These are phyloP conservation scores for Fomitopsis serialis DNA, from an alignment of 768 basidiomycete species.

Conservation along the genomic window DNA sequence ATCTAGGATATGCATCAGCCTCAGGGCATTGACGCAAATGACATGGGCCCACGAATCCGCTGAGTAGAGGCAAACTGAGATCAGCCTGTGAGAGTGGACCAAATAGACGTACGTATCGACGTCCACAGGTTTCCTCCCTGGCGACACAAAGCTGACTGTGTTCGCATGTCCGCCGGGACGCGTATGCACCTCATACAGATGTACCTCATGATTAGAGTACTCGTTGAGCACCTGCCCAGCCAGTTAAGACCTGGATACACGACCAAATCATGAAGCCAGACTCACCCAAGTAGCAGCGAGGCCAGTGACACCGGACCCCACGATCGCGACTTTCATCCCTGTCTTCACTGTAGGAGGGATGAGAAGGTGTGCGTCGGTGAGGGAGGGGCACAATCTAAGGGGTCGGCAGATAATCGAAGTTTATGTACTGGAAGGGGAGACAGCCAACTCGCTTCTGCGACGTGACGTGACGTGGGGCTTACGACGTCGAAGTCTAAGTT, in stretches of 20 bases:
- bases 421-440: too few relatives aligned
- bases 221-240: constrained; percentile 58
- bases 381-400: too few relatives aligned
- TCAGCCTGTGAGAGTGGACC: neutral
- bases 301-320: constrained; percentile 78
- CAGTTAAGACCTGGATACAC: neutral
- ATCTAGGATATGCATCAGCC: constrained; percentile 37
- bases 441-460: too few relatives aligned
- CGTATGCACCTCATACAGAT: constrained; percentile 64
- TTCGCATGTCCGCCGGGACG: constrained; percentile 76
- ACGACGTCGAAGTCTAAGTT: too few relatives aligned
- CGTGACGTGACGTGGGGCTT: too few relatives aligned
- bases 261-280: too few relatives aligned
- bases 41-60: constrained; percentile 47
- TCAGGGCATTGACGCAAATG: too few relatives aligned
- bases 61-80: constrained; percentile 16
- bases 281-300: constrained; percentile 70
- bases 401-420: too few relatives aligned
- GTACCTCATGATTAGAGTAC: constrained; percentile 67
- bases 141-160: constrained; percentile 51
- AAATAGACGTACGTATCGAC: constrained; percentile 61
- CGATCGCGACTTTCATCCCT: constrained; percentile 48
- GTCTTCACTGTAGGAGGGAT: too few relatives aligned
- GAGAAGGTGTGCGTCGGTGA: too few relatives aligned
- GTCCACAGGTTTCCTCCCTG: constrained; percentile 35